Base-by-base conservation (phyloP, 2,329 filamentous ascomycete species). In the Epichloe elymi region DNA sequence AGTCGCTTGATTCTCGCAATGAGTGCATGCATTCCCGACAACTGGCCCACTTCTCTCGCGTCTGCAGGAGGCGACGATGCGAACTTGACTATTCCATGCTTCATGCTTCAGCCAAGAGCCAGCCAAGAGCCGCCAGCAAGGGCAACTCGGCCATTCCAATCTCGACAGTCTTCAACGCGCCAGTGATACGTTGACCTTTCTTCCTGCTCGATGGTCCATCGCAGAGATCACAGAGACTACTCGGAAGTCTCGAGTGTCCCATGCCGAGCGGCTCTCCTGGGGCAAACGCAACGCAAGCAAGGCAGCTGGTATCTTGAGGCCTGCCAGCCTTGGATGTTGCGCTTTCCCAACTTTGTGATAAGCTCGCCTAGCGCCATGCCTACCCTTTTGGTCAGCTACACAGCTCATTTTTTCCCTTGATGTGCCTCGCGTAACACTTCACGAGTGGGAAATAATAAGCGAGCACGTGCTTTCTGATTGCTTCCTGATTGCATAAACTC, bases 341-440 rank as follows among this genome's bases (percentile, higher is more conserved):
- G 41, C 41, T 43, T 43, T 43, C 20, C 20, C 41, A 43, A 37
- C 47, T 49, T 49, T 41, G 38, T 10, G 47, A 49, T 2, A 14
- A 49, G 20, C n/a, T 49, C n/a, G 47, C 38, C 47, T 20, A 12
- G 38, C 20, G 41, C 41, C 15, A 20, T 42, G 20, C 47, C 47
- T 42, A 36, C 47, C 47, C 17, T 38, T 41, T 49, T 49, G 47
- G 38, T 49, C n/a, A 49, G 38, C 23, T 41, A 42, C 7, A 12
- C n/a, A n/a, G n/a, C 42, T 35, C 5, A 54, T 56, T 53, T 46
- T 53, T 54, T 45, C 33, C 44, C 50, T 49, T 36, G 15, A 36
- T 20, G 4, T 20, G 38, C 12, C 45, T 47, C 45, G 45, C 35
- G 15, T 41, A 20, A 17, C 38, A 49, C 47, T 42, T 3, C 4